A percentile compares a stretch with the other conserved stretches of the same genome.
phyloP scores from a whole-genome alignment of 208 protist species.

The Wallacemonas sp. region DNA sequence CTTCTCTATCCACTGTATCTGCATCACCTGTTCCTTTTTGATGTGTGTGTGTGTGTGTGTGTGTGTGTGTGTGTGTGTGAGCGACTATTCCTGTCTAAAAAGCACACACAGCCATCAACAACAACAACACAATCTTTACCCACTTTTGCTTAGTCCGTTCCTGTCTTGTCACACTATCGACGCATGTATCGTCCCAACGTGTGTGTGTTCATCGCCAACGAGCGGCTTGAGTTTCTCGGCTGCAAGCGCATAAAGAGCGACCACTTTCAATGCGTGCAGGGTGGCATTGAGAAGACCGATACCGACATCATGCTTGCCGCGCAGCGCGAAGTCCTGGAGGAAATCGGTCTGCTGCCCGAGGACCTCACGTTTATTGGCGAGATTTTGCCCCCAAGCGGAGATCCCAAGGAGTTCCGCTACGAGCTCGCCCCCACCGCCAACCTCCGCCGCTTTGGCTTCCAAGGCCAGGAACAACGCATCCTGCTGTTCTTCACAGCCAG shows the following conservation, averaged over 20 bases:
- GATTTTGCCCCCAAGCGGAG: conserved; percentile 57
- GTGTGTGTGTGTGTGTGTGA: no score
- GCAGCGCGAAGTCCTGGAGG: conserved; percentile 71
- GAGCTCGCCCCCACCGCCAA: conserved; percentile 47
- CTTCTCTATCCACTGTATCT: no score
- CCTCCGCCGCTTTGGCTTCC: conserved; percentile 62
- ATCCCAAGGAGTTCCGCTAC: conserved; percentile 73
- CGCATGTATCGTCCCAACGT: conserved; percentile 85
- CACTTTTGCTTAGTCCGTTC: no score
- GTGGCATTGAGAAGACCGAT: conserved; percentile 70
- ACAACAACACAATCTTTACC: no score
- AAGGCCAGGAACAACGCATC: conserved; percentile 79
- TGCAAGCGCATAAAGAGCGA: conserved; percentile 53
- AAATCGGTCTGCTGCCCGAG: conserved; percentile 57
- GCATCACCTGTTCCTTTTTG: no score
- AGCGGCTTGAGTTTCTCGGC: conserved; percentile 57
- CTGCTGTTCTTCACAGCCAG: conserved; percentile 68
- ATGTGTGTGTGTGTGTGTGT: no score
- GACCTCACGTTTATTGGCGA: conserved; percentile 70
- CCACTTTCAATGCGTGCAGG: conserved; percentile 74
- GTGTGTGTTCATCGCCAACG: conserved; percentile 75
- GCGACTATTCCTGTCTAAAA: no score
- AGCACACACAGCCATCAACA: no score
- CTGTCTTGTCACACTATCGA: no score
- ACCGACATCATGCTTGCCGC: conserved; percentile 53